phyloP scores from a whole-genome alignment of 2,329 filamentous ascomycete genomes.

The Catunica adiposa region DNA sequence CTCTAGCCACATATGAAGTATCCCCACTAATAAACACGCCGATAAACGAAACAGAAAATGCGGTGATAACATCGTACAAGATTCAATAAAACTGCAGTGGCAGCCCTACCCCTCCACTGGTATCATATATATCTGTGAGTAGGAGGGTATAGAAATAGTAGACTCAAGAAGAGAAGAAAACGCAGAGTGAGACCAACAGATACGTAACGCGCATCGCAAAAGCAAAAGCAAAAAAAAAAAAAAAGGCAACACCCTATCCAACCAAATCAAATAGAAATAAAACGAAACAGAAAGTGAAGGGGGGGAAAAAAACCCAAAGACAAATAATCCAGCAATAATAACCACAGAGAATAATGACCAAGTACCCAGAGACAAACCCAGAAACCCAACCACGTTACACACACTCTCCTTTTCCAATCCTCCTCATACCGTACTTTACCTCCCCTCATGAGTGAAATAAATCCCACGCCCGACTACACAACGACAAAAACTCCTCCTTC shows the following conservation, averaged over 20 bases:
- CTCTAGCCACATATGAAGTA: too few relatives aligned
- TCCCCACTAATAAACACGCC: too few relatives aligned
- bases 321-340: conserved; percentile 2
- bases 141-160: neutral
- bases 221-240: neutral
- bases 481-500: conserved; percentile 76
- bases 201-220: too few relatives aligned
- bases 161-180: conserved; percentile 1
- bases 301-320: conserved; percentile 1
- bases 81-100: neutral
- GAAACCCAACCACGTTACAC: conserved; percentile 6
- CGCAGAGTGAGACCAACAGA: neutral
- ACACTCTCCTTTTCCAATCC: neutral
- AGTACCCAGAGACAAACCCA: conserved; percentile 2
- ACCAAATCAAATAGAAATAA: neutral
- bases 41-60: neutral
- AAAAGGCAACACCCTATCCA: neutral
- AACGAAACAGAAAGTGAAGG: neutral
- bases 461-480: conserved; percentile 90
- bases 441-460: conserved; percentile 66
- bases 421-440: neutral
- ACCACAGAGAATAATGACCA: conserved; percentile 1
- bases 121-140: neutral
- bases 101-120: too few relatives aligned
- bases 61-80: neutral